These are phyloP conservation scores for Fusarium virguliforme DNA, from an alignment of 2,329 filamentous ascomycete species.

Conservation along the genomic window DNA sequence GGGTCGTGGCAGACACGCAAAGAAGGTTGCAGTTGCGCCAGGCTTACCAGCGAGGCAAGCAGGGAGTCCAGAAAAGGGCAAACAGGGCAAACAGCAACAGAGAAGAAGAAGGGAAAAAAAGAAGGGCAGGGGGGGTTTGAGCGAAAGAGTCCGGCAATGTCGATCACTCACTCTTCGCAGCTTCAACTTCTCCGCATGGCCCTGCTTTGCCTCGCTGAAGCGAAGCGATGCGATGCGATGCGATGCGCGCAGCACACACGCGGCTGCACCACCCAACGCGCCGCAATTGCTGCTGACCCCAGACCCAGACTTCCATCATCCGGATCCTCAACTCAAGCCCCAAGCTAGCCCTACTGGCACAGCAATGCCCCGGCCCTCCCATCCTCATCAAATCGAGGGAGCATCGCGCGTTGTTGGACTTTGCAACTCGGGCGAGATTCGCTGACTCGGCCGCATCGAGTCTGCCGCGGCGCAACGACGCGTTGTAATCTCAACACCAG, in stretches of 20 bases:
- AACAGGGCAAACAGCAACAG: neutral
- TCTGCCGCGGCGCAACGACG: constrained; percentile 21
- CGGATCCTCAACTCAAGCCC: neutral
- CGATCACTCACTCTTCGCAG: constrained; percentile 34
- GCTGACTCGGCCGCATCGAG: constrained; percentile 31
- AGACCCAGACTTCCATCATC: constrained; percentile 2
- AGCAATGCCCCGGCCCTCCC: neutral
- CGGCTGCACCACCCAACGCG: constrained; percentile 21
- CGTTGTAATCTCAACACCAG: constrained; percentile 15
- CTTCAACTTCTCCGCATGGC: constrained; percentile 23
- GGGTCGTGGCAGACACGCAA: constrained; percentile 20
- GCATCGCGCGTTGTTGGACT: neutral
- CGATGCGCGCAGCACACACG: constrained; percentile 2
- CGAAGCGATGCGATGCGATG: neutral
- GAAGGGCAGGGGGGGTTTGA: constrained; percentile 20
- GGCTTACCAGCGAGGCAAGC: constrained; percentile 15
- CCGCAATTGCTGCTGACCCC: constrained; percentile 23
- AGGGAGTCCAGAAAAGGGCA: neutral
- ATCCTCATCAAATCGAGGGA: neutral
- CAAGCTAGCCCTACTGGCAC: constrained; percentile 12
- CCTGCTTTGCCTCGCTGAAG: neutral
- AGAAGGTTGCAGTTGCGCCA: constrained; percentile 14
- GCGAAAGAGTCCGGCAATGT: constrained; percentile 33
- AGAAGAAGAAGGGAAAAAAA: neutral
- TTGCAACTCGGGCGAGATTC: constrained; percentile 18